phyloP scores from a whole-genome alignment of 2,329 filamentous ascomycete genomes.

The Mariannaea elegans region DNA sequence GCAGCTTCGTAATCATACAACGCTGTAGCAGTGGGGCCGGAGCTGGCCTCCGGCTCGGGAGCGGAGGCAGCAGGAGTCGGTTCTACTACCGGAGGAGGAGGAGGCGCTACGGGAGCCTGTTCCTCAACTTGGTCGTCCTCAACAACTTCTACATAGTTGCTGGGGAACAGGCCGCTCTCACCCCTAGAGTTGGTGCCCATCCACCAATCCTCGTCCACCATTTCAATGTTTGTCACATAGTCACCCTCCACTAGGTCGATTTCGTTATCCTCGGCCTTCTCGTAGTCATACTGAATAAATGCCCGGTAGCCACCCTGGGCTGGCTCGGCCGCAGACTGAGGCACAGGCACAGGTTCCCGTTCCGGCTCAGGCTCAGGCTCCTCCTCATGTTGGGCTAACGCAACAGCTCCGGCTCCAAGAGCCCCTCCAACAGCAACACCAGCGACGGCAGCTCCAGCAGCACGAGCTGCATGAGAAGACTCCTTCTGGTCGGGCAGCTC shows the following conservation, averaged over 20 bases:
- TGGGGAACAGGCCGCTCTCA: constrained; percentile 91
- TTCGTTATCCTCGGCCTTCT: constrained; percentile 97
- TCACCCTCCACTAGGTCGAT: constrained; percentile 91
- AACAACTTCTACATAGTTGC: constrained; percentile 93
- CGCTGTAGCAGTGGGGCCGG: constrained; percentile 78
- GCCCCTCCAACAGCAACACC: constrained; percentile 35
- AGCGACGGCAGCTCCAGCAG: constrained; percentile 64
- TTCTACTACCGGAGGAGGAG: constrained; percentile 45
- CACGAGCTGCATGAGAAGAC: constrained; percentile 66
- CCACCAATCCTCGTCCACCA: constrained; percentile 99
- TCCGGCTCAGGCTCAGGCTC: constrained; percentile 38
- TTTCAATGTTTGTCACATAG: constrained; percentile 89
- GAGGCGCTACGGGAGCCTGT: constrained; percentile 41
- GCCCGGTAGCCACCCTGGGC: constrained; percentile 73
- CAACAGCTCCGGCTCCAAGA: constrained; percentile 35
- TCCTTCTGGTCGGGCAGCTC: constrained; percentile 72
- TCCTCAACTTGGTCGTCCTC: constrained; percentile 67
- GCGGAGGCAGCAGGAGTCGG: constrained; percentile 46
- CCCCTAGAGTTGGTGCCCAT: constrained; percentile 88
- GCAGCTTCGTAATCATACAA: constrained; percentile 97
- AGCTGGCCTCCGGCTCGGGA: constrained; percentile 49
- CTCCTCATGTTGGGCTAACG: constrained; percentile 36
- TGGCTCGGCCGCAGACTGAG: constrained; percentile 15
- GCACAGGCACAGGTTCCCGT: neutral
- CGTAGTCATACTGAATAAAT: constrained; percentile 91